Percentiles rank a stretch among this genome's conserved stretches.
Conservation (phyloP, 73 alveolate genomes). For the Symbiodinium pilosum region DNA sequence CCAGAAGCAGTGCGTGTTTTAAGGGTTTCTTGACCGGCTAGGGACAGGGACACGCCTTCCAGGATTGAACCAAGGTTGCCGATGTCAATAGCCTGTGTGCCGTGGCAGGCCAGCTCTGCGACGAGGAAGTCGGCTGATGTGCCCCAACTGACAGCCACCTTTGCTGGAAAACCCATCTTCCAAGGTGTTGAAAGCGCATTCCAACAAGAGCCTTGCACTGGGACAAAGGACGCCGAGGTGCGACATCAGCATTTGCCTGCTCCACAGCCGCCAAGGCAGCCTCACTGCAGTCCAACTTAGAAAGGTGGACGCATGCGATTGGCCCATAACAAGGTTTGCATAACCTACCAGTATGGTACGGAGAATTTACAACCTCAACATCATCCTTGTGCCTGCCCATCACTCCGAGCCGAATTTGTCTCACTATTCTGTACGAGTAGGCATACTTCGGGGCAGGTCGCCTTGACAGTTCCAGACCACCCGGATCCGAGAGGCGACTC, state of each 20-base stretch:
- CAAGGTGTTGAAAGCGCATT: too few relatives aligned
- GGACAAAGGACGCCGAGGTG: too few relatives aligned
- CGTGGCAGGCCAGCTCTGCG: slow-evolving; percentile 11
- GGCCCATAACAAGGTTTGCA: not conserved
- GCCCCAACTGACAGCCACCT: slow-evolving; percentile 18
- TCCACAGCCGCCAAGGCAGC: not conserved
- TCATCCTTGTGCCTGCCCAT: too few relatives aligned
- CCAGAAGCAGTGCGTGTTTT: slow-evolving; percentile 4
- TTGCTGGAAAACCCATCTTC: too few relatives aligned
- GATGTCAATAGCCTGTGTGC: not conserved
- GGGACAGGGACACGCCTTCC: not conserved
- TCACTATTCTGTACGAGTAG: too few relatives aligned
- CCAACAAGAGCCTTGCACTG: too few relatives aligned
- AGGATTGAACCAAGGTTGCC: not conserved
- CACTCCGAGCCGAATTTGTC: too few relatives aligned
- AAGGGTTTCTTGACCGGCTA: too few relatives aligned
- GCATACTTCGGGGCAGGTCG: not conserved
- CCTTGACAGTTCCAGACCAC: not conserved
- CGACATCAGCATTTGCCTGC: not conserved
- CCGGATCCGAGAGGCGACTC: not conserved
- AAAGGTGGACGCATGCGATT: too few relatives aligned
- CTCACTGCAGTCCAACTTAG: not conserved
- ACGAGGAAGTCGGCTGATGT: not conserved
- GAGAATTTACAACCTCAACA: not conserved
- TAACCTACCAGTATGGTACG: too few relatives aligned